Conservation (phyloP, 2,329 filamentous ascomycete genomes). For the Aspergillus unguis region DNA sequence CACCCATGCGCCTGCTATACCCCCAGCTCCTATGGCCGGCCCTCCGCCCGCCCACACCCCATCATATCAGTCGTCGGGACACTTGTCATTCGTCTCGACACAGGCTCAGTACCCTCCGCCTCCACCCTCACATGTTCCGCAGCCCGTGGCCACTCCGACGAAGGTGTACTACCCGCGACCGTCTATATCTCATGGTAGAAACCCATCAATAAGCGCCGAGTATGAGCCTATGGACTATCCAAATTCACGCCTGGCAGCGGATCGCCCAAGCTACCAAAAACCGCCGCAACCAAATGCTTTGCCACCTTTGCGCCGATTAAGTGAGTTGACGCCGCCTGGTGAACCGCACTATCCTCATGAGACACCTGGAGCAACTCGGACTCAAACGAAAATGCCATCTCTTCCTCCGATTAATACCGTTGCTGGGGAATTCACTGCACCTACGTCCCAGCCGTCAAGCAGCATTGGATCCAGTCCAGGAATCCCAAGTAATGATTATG, state of each 20-base stretch:
- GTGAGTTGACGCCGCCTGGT: background rate
- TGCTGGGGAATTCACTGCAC: conserved; percentile 26
- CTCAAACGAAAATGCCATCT: conserved; percentile 29
- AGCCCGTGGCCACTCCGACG: conserved; percentile 34
- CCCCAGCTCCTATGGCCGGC: conserved; percentile 28
- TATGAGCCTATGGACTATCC: conserved; percentile 30
- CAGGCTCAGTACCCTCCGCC: conserved; percentile 43
- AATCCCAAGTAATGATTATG: conserved; percentile 23
- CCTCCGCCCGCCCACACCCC: conserved; percentile 15
- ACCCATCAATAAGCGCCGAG: conserved; percentile 32
- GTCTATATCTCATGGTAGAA: conserved; percentile 32
- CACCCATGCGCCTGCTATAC: conserved; percentile 30
- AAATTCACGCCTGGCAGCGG: conserved; percentile 22
- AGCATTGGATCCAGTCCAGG: conserved; percentile 20
- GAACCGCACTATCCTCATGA: conserved; percentile 39
- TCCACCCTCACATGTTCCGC: conserved; percentile 43
- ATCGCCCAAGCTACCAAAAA: conserved; percentile 28
- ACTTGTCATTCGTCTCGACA: conserved; percentile 42
- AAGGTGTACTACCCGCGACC: conserved; percentile 35
- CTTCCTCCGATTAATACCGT: conserved; percentile 39
- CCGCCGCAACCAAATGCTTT: conserved; percentile 16
- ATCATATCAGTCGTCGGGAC: conserved; percentile 33
- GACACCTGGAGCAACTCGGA: conserved; percentile 19
- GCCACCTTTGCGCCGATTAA: conserved; percentile 25
- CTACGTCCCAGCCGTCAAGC: conserved; percentile 23